phyloP scores from a whole-genome alignment of 2,329 filamentous ascomycete species.

The Diaporthe citrichinensis region DNA sequence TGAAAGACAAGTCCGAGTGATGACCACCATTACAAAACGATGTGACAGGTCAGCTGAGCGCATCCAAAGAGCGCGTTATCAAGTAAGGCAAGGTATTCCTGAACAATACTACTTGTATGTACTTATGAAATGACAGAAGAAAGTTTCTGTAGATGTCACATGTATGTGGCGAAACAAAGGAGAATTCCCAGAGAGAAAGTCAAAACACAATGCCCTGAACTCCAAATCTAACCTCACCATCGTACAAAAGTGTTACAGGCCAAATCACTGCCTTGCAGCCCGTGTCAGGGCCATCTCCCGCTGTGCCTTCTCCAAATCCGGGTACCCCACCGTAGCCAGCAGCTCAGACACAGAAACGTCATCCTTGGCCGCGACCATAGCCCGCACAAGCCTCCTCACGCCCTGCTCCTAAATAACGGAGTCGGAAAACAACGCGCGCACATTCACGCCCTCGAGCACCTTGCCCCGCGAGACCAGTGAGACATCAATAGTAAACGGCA shows the following conservation, averaged over 20 bases:
- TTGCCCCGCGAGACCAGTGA: neutral
- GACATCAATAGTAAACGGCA: neutral
- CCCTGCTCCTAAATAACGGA: conserved; percentile 3
- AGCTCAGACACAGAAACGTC: neutral
- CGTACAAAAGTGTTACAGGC: neutral
- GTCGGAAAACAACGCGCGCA: neutral
- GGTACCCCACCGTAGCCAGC: neutral
- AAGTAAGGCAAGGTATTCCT: neutral
- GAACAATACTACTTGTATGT: too few species aligned
- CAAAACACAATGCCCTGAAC: neutral
- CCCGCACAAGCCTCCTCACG: conserved; percentile 1
- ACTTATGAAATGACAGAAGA: neutral
- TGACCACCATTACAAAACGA: too few species aligned
- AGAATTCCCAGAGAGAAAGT: neutral
- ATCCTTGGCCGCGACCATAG: neutral
- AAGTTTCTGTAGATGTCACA: neutral
- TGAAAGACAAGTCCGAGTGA: too few species aligned
- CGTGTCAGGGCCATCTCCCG: conserved; percentile 9
- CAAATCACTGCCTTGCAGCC: neutral
- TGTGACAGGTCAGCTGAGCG: too few species aligned
- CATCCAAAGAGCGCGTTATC: too few species aligned
- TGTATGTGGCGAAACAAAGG: neutral
- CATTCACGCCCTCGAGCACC: neutral
- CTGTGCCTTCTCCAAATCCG: neutral
- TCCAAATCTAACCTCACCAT: neutral